phyloP scores from a whole-genome alignment of 495 filamentous ascomycete genomes.

The Tuber indicum region DNA sequence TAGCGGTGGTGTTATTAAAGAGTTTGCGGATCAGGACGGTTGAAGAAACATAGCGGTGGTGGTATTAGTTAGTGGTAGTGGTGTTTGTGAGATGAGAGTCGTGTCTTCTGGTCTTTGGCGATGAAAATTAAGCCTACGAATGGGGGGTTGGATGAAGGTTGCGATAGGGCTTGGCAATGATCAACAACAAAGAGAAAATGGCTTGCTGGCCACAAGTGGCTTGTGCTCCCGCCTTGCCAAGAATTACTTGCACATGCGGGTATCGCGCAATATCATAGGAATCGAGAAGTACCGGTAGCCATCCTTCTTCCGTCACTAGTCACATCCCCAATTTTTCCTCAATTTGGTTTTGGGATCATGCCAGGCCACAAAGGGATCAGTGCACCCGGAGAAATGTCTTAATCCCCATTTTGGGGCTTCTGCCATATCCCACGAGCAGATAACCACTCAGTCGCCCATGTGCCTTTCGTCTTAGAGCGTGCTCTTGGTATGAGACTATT shows the following conservation, averaged over 20 bases:
- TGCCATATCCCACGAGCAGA: not conserved
- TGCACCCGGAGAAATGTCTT: not conserved
- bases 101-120: not conserved
- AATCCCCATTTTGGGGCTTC: not conserved
- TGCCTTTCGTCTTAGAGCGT: not conserved
- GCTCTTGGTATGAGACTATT: not conserved
- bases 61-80: not conserved
- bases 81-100: constrained; percentile 1
- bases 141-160: not conserved
- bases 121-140: not conserved
- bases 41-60: not conserved
- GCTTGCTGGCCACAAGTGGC: not conserved
- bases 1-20: not conserved
- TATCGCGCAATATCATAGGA: constrained; percentile 1
- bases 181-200: not conserved
- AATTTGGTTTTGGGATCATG: not conserved
- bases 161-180: not conserved
- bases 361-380: not conserved
- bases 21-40: not conserved
- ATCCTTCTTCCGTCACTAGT: not conserved
- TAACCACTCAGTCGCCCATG: not conserved
- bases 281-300: not conserved
- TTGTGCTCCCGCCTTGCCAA: not conserved
- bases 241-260: not conserved
- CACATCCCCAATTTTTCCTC: not conserved